Percentiles rank a stretch among this genome's conserved stretches.
Evolutionary conservation across 192 early-diverging fungal species (phyloP).

Genomic region (Umbelopsis ramanniana): DNA sequence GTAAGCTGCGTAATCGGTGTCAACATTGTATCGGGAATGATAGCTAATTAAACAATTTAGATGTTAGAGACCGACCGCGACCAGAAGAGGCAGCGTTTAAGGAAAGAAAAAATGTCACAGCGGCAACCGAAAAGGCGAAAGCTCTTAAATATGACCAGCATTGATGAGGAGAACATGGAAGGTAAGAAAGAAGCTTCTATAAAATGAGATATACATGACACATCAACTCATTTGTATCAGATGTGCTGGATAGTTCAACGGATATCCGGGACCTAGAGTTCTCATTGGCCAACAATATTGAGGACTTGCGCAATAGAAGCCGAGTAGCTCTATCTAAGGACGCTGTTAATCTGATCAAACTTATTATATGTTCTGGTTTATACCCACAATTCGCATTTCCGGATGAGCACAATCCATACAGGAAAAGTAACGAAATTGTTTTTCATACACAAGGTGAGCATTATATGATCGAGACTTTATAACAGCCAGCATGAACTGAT

Average conservation of each 20-base stretch:
- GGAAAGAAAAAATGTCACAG: conserved; percentile 49
- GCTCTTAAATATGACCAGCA: conserved; percentile 42
- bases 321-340: conserved; percentile 40
- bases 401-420: conserved; percentile 63
- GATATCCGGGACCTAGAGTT: conserved; percentile 68
- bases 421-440: conserved; percentile 55
- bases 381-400: conserved; percentile 70
- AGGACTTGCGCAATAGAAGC: conserved; percentile 42
- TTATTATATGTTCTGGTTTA: conserved; percentile 64
- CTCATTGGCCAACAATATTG: conserved; percentile 55
- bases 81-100: conserved; percentile 7
- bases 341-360: conserved; percentile 59
- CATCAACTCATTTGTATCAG: neutral
- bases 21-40: neutral
- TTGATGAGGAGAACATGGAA: conserved; percentile 38
- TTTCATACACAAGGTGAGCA: conserved; percentile 63
- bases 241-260: neutral
- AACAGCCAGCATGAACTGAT: neutral
- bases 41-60: neutral
- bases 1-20: neutral
- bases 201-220: neutral
- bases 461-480: neutral
- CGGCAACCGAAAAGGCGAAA: conserved; percentile 41
- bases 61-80: conserved; percentile 14
- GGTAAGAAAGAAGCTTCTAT: neutral